Conservation (phyloP, 2,329 filamentous ascomycete species). For the Fusarium sp. region DNA sequence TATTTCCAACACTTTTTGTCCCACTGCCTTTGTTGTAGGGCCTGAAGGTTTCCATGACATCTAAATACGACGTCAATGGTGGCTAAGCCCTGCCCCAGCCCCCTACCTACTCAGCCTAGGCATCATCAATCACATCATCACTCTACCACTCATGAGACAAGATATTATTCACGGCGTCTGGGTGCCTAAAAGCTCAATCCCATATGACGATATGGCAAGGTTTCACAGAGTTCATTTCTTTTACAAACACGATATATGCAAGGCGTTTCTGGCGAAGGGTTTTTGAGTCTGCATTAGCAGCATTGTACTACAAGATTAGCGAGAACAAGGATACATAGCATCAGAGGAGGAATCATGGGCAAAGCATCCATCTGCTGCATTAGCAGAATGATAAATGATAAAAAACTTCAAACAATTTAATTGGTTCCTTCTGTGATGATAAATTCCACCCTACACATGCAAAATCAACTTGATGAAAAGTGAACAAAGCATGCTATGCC, state of each 20-base stretch:
- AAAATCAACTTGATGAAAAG: too few species aligned
- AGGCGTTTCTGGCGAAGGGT: constrained; percentile 34
- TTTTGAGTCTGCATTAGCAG: constrained; percentile 4
- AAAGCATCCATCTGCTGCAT: neutral
- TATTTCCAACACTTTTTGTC: constrained; percentile 1
- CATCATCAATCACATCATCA: neutral
- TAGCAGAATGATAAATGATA: constrained; percentile 34
- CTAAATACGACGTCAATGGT: constrained; percentile 38
- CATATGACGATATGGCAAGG: constrained; percentile 25
- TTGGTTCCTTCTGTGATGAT: too few species aligned
- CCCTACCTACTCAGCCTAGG: neutral
- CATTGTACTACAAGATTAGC: constrained; percentile 22
- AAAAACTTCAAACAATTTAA: constrained; percentile 2
- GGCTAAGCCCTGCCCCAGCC: constrained; percentile 32
- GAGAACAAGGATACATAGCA: constrained; percentile 7
- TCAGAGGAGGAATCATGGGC: constrained; percentile 4
- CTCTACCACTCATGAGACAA: constrained; percentile 15
- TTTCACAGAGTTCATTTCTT: constrained; percentile 21
- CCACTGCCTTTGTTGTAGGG: constrained; percentile 7
- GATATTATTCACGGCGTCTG: constrained; percentile 23
- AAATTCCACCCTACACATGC: too few species aligned
- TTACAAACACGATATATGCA: constrained; percentile 34
- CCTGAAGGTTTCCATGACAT: constrained; percentile 26
- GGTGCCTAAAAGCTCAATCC: constrained; percentile 35
- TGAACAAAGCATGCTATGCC: too few species aligned